Evolutionary conservation across 345 rosid genomes (phyloP).

Genomic region (Aquilaria yunnanensis): DNA sequence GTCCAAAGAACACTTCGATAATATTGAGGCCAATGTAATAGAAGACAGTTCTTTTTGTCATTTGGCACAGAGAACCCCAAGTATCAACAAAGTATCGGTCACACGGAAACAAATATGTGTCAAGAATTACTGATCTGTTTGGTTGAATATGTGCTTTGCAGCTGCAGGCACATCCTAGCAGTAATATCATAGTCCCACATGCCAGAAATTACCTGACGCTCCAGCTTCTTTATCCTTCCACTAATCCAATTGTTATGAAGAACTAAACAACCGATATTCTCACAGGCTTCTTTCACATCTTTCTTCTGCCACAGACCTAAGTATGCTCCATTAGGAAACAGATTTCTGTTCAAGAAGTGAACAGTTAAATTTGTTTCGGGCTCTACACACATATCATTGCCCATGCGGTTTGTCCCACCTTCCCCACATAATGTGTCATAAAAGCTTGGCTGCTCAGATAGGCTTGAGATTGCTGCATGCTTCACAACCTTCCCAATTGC

Average conservation of each 20-base stretch:
- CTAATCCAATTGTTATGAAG: conserved; percentile 83
- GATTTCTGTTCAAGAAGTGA: conserved; percentile 72
- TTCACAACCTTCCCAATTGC: conserved; percentile 87
- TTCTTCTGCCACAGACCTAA: conserved; percentile 57
- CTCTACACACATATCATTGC: conserved; percentile 56
- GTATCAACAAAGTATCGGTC: conserved; percentile 5
- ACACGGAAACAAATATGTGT: conserved; percentile 2
- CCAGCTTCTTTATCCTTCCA: conserved; percentile 81
- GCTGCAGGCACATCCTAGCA: conserved; percentile 61
- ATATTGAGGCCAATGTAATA: conserved; percentile 26
- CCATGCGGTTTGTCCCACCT: conserved; percentile 54
- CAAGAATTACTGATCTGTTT: neutral
- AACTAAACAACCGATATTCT: conserved; percentile 50
- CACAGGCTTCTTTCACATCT: conserved; percentile 53
- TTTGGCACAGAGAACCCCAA: conserved; percentile 22
- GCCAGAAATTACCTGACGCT: conserved; percentile 66
- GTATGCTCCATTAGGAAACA: conserved; percentile 92
- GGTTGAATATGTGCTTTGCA: conserved; percentile 10
- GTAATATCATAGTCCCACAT: conserved; percentile 73
- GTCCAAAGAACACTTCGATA: conserved; percentile 16
- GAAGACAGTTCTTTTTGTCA: conserved; percentile 6
- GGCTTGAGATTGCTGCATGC: conserved; percentile 68
- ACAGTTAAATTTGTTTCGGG: conserved; percentile 60
- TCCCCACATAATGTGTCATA: conserved; percentile 87
- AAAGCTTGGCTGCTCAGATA: conserved; percentile 95